These are phyloP conservation scores for Penicillium canariense DNA, from an alignment of 495 filamentous ascomycete species.

Conservation along the genomic window DNA sequence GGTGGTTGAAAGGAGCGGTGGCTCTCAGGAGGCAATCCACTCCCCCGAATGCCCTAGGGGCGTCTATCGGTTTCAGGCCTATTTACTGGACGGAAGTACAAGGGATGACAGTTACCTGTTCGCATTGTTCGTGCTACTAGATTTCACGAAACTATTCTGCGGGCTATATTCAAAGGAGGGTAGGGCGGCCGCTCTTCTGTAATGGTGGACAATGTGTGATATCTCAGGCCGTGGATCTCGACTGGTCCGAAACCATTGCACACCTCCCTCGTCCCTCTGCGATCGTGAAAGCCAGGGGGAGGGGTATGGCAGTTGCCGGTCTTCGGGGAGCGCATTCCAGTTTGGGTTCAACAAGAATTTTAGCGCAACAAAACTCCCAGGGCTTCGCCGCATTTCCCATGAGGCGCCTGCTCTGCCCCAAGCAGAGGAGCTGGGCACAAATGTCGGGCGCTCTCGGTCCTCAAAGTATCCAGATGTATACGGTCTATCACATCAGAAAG, in stretches of 20 bases:
- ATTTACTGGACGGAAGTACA: not conserved
- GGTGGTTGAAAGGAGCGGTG: slow-evolving; percentile 34
- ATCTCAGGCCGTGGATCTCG: slow-evolving; percentile 5
- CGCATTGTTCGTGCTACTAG: not conserved
- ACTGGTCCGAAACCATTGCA: not conserved
- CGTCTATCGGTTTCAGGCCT: not conserved
- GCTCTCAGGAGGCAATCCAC: slow-evolving; percentile 33
- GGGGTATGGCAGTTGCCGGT: not conserved
- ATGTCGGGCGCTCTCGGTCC: not conserved
- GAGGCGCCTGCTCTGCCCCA: not conserved
- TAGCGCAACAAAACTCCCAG: not conserved
- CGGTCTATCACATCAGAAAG: too few species aligned
- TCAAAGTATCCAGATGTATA: not conserved
- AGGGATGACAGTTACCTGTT: not conserved
- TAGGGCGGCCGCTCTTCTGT: not conserved
- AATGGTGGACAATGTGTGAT: not conserved
- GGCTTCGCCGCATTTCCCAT: not conserved
- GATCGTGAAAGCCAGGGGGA: not conserved
- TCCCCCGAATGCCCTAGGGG: not conserved
- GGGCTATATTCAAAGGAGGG: not conserved
- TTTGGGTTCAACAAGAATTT: slow-evolving; percentile 7
- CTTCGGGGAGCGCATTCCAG: slow-evolving; percentile 6
- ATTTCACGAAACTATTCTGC: not conserved
- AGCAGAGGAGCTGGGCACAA: not conserved
- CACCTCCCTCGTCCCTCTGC: not conserved